These are phyloP conservation scores for Ascochyta rabiei DNA, from an alignment of 2,329 filamentous ascomycete species.

Conservation along the genomic window DNA sequence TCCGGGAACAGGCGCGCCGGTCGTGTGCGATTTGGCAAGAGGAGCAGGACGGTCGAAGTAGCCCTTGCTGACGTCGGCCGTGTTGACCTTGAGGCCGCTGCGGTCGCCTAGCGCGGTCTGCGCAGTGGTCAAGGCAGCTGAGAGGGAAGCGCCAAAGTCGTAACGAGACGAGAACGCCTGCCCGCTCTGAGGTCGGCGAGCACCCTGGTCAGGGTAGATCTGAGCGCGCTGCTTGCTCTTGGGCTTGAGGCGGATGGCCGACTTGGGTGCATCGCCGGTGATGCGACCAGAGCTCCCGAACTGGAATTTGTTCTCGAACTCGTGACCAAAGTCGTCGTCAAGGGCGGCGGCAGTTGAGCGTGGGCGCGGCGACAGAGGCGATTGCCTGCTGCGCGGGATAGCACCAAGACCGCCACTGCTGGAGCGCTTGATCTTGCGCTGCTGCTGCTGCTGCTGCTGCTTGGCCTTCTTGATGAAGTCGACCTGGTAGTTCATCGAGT, in stretches of 20 bases:
- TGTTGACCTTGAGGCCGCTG: conserved; percentile 53
- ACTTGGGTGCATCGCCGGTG: conserved; percentile 63
- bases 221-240: conserved; percentile 64
- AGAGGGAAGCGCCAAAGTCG: conserved; percentile 92
- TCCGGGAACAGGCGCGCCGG: conserved; percentile 45
- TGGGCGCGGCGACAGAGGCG: conserved; percentile 54
- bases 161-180: conserved; percentile 91
- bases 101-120: conserved; percentile 67
- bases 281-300: conserved; percentile 50
- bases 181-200: conserved; percentile 58
- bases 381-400: conserved; percentile 57
- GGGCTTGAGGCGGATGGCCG: conserved; percentile 71
- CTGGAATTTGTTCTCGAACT: conserved; percentile 56
- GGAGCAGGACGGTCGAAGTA: conserved; percentile 51
- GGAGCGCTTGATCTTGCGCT: conserved; percentile 49
- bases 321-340: conserved; percentile 73
- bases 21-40: conserved; percentile 40
- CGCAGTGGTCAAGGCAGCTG: conserved; percentile 77
- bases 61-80: conserved; percentile 26
- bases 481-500: conserved; percentile 84
- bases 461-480: conserved; percentile 85
- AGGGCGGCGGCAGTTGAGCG: conserved; percentile 57
- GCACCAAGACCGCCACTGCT: conserved; percentile 56
- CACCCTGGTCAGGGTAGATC: conserved; percentile 64
- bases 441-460: conserved; percentile 46